A percentile compares a stretch with the other conserved stretches of the same genome.
These are phyloP conservation scores for Candida nemodendra DNA, from an alignment of 805 yeast genomes.

Conservation along the genomic window DNA sequence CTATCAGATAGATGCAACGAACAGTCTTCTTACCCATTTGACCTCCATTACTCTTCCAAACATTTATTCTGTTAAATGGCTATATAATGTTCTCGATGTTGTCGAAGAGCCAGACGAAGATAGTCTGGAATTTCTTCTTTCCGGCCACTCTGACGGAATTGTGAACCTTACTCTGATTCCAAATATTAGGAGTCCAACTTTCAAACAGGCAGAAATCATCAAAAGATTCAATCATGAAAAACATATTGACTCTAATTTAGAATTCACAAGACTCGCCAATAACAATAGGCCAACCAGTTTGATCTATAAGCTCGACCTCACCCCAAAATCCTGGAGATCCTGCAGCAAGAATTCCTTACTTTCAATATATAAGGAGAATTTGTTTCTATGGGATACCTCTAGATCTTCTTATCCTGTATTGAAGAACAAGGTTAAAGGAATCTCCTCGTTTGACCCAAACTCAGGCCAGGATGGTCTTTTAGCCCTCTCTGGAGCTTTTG, in stretches of 20 bases:
- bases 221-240: constrained; percentile 78
- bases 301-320: constrained; percentile 36
- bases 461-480: constrained; percentile 48
- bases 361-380: constrained; percentile 62
- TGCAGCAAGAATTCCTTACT: constrained; percentile 49
- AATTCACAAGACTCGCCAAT: constrained; percentile 29
- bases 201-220: constrained; percentile 65
- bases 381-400: constrained; percentile 76
- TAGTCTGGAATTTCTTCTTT: constrained; percentile 43
- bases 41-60: constrained; percentile 59
- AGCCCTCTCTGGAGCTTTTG: constrained; percentile 69
- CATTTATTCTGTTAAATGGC: constrained; percentile 54
- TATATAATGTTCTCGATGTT: constrained; percentile 29
- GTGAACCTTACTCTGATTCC: constrained; percentile 75
- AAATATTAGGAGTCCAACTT: constrained; percentile 31
- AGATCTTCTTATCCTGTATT: constrained; percentile 58
- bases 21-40: constrained; percentile 50
- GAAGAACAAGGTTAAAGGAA: constrained; percentile 50
- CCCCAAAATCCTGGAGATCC: constrained; percentile 41
- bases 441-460: constrained; percentile 50
- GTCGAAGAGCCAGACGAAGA: constrained; percentile 28
- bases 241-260: constrained; percentile 42
- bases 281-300: constrained; percentile 23
- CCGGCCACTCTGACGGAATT: constrained; percentile 77
- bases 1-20: constrained; percentile 42